These are phyloP conservation scores for Pezicula neosporulosa DNA, from an alignment of 2,329 filamentous ascomycete genomes.

Conservation along the genomic window DNA sequence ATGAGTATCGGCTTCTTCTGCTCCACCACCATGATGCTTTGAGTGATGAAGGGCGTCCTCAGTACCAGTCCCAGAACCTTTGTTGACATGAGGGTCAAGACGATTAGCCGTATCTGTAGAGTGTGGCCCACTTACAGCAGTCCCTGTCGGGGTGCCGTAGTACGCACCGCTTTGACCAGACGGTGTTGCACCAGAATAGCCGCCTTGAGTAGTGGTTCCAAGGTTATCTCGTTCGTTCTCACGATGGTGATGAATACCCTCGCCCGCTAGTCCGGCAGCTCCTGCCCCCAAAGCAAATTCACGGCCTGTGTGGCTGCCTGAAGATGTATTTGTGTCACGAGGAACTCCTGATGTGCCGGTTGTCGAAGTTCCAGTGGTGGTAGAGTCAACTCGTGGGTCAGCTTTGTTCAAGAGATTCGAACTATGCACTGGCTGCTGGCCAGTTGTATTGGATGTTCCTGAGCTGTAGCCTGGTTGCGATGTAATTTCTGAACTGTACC, in stretches of 20 bases:
- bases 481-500: neutral
- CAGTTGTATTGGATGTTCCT: constrained; percentile 14
- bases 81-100: constrained; percentile 22
- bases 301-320: constrained; percentile 7
- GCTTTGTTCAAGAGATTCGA: constrained; percentile 36
- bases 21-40: constrained; percentile 18
- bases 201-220: constrained; percentile 4
- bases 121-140: constrained; percentile 24
- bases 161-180: neutral
- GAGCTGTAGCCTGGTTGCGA: neutral
- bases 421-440: constrained; percentile 26
- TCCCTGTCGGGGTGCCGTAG: constrained; percentile 1
- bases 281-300: constrained; percentile 8
- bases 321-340: constrained; percentile 1
- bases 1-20: constrained; percentile 20
- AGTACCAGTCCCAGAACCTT: neutral
- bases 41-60: constrained; percentile 19
- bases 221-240: constrained; percentile 2
- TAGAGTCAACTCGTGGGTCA: constrained; percentile 48
- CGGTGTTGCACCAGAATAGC: neutral
- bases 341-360: neutral
- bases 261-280: constrained; percentile 2
- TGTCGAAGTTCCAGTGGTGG: constrained; percentile 34
- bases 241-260: constrained; percentile 7
- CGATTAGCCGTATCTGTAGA: constrained; percentile 20